A percentile compares a stretch with the other conserved stretches of the same genome.
phyloP scores from a whole-genome alignment of 116 monocot species.

The Trichopus zeylanicus region DNA sequence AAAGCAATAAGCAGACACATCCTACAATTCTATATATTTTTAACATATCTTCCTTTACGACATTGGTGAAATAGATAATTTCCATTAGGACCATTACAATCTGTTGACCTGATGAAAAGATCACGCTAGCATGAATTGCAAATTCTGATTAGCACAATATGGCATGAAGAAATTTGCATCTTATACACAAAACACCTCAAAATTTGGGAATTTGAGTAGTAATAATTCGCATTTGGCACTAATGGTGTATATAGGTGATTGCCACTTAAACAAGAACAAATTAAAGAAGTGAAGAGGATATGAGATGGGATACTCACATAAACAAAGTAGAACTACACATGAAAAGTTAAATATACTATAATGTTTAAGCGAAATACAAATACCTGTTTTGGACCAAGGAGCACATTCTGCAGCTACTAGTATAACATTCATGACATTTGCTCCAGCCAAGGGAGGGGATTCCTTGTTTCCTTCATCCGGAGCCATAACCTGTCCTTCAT shows the following conservation, averaged over 20 bases:
- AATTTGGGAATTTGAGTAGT: no score
- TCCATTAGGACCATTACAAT: no score
- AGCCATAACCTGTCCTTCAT: constrained; percentile 7
- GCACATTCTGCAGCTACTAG: constrained; percentile 82
- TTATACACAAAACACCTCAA: no score
- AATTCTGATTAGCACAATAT: no score
- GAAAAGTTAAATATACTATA: not conserved
- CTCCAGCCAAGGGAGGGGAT: constrained; percentile 48
- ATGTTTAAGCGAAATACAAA: constrained; percentile 13
- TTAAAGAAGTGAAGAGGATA: not conserved
- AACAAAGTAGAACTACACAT: not conserved
- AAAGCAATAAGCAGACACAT: no score
- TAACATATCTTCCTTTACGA: no score
- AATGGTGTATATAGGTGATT: not conserved
- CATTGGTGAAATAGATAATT: no score
- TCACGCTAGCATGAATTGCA: no score
- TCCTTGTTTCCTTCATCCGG: constrained; percentile 28
- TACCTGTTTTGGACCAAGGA: constrained; percentile 94
- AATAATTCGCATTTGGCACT: no score
- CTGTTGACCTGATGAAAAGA: no score
- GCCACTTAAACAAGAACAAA: not conserved
- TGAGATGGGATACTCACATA: not conserved
- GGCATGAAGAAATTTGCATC: no score
- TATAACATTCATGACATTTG: constrained; percentile 84
- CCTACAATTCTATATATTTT: no score